These are phyloP conservation scores for Saksenaea vasiformis DNA, from an alignment of 371 early-diverging fungal species.

Conservation along the genomic window DNA sequence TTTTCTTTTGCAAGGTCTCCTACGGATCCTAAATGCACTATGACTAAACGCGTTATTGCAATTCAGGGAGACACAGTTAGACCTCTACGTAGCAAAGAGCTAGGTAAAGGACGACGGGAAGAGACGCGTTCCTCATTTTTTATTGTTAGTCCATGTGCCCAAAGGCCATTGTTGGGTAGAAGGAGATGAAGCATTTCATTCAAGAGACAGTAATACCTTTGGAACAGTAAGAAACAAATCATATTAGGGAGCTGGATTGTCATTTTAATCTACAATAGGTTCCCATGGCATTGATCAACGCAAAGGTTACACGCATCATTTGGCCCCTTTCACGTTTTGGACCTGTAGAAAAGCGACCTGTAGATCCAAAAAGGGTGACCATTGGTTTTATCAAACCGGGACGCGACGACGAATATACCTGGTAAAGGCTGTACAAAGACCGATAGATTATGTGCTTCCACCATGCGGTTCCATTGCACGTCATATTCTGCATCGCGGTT, in stretches of 20 bases:
- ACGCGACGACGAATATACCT: conserved; percentile 20
- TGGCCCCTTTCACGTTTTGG: conserved; percentile 77
- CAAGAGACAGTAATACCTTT: conserved; percentile 83
- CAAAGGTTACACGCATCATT: conserved; percentile 61
- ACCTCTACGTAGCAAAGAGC: conserved; percentile 46
- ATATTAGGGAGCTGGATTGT: not conserved
- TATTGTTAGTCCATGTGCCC: conserved; percentile 66
- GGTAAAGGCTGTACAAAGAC: not conserved
- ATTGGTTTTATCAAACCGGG: conserved; percentile 21
- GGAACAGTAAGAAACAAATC: conserved; percentile 66
- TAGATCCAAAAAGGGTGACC: conserved; percentile 28
- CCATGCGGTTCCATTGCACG: not conserved
- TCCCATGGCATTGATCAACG: conserved; percentile 70
- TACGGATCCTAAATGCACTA: conserved; percentile 62
- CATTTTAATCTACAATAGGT: conserved; percentile 31
- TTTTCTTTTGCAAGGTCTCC: conserved; percentile 58
- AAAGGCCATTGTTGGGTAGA: conserved; percentile 93
- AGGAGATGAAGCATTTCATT: conserved; percentile 86
- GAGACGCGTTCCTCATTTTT: conserved; percentile 5
- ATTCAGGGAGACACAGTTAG: conserved; percentile 83
- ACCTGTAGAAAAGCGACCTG: conserved; percentile 38
- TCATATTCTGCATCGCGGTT: not conserved
- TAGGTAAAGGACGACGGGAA: conserved; percentile 9
- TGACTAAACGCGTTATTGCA: conserved; percentile 87
- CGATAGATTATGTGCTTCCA: too few species aligned